Percentiles rank a stretch among this genome's conserved stretches.
Conservation (phyloP, 306 rosid species). For the Elaeagnus macrophylla region DNA sequence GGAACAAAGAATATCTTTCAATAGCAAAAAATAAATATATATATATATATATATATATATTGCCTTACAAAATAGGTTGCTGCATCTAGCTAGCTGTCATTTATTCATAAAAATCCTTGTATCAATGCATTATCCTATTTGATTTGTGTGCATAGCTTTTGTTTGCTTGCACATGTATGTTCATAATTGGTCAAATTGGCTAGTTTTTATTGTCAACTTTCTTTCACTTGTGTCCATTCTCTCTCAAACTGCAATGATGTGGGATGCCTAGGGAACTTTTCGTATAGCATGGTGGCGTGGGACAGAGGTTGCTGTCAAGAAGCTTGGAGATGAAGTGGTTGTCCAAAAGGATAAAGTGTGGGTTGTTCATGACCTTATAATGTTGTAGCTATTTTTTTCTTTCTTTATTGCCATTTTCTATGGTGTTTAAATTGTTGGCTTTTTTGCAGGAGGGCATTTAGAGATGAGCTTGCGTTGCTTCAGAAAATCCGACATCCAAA, state of each 20-base stretch:
- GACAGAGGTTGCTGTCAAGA: constrained; percentile 83
- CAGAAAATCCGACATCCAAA: constrained; percentile 97
- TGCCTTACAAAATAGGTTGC: no score
- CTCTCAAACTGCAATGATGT: not conserved
- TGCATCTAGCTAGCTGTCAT: no score
- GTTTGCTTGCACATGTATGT: not conserved
- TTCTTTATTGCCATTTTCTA: not conserved
- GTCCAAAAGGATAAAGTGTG: constrained; percentile 78
- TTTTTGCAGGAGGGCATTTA: constrained; percentile 69
- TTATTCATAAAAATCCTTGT: no score
- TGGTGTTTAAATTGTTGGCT: constrained; percentile 18
- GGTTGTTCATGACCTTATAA: constrained; percentile 24
- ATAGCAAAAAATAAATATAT: no score
- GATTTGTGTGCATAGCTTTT: no score
- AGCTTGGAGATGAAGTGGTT: constrained; percentile 60
- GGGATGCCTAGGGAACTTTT: constrained; percentile 67
- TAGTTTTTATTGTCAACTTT: not conserved
- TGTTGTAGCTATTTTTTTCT: not conserved
- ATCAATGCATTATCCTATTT: no score
- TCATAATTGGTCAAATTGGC: not conserved
- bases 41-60: no score
- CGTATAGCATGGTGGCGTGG: constrained; percentile 83
- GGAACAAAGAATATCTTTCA: no score
- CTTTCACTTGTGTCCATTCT: not conserved
- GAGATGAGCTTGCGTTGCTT: constrained; percentile 81